Evolutionary conservation across 352 stramenopile species (phyloP).

Genomic region (Globisporangium nagaii): DNA sequence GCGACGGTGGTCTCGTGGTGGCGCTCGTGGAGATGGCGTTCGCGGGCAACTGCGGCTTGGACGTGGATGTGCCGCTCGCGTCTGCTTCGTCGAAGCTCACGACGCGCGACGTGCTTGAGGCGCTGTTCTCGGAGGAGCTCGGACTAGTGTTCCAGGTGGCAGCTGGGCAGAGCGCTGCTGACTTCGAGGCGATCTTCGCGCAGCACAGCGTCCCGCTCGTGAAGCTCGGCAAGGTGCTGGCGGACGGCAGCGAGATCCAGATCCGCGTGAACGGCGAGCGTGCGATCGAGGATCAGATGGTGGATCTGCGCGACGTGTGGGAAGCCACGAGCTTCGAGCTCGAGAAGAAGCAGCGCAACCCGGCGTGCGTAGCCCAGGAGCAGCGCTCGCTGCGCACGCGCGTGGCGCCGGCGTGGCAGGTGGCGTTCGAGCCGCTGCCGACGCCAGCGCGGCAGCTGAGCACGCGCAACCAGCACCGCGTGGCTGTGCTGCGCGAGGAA

Average conservation of each 20-base stretch:
- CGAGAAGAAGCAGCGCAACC: conserved; percentile 97
- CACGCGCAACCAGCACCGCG: conserved; percentile 87
- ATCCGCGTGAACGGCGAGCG: conserved; percentile 86
- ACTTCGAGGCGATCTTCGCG: conserved; percentile 87
- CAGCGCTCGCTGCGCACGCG: conserved; percentile 86
- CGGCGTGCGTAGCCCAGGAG: conserved; percentile 93
- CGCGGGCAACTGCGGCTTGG: conserved; percentile 95
- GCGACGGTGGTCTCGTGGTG: conserved; percentile 95
- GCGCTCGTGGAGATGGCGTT: conserved; percentile 99
- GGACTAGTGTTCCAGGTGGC: conserved; percentile 96
- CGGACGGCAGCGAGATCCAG: conserved; percentile 79
- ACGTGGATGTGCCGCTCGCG: conserved; percentile 84
- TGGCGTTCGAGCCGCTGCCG: conserved; percentile 81
- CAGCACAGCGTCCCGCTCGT: conserved; percentile 75
- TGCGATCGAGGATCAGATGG: conserved; percentile 67
- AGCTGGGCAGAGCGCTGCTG: conserved; percentile 33
- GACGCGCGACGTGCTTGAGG: conserved; percentile 56
- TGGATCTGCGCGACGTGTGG: conserved; percentile 94
- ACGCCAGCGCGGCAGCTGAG: conserved; percentile 83
- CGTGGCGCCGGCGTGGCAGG: conserved; percentile 82
- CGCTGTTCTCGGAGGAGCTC: conserved; percentile 97
- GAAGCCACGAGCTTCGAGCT: conserved; percentile 98
- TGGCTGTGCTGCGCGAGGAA: conserved; percentile 97
- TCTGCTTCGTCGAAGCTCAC: conserved; percentile 19
- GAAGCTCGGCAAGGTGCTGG: conserved; percentile 91